Base-by-base conservation (phyloP, 805 yeast genomes). In the Sugiyamaella qingdaonensis region DNA sequence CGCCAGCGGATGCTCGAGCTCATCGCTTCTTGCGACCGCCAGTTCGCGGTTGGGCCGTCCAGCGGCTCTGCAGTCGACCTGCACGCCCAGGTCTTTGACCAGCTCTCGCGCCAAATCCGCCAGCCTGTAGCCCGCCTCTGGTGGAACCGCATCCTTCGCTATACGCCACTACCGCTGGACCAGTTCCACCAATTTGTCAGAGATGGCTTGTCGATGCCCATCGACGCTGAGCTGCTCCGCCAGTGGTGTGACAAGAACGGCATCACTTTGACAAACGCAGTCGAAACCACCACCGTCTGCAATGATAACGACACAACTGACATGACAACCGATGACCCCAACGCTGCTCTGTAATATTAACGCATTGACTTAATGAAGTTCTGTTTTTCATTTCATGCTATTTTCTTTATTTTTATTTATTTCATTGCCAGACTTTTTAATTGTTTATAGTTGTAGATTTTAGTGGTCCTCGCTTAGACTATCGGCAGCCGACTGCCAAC, bases 191-290 rank as follows among this genome's bases (percentile, higher is more conserved):
- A 21, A 19, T 55, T 55, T 31, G 31, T 53, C 19, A 41, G 18
- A 10, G 5, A 14, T 2, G 46, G 29, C 13, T 21, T 55, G 11
- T 21, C 14, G 3, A 36, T 54, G 19, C 19, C 31, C 10, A 24
- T 54, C 13, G 55, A 42, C 24, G 11, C 19, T 2, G 37, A 32
- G n/a, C 16, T 47, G 10, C 21, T 54, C 11, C 41, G 39, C 7
- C 32, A 18, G n/a, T 54, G 57, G 57, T 53, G 57, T 32, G 57
- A 54, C 31, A 13, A 29, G 11, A 16, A 34, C 11, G 57, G 57
- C 16, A 54, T 54, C 13, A 29, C 46, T n/a, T 33, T 11, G 8
- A 45, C 48, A 14, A 32, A 45, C 11, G 36, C 48, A 10, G 16
- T 21, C 24, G 33, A 24, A 11, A 8, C 32, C 34, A 8, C 32